phyloP scores from a whole-genome alignment of 257 asterid genomes.

The Hygrophila difformis region DNA sequence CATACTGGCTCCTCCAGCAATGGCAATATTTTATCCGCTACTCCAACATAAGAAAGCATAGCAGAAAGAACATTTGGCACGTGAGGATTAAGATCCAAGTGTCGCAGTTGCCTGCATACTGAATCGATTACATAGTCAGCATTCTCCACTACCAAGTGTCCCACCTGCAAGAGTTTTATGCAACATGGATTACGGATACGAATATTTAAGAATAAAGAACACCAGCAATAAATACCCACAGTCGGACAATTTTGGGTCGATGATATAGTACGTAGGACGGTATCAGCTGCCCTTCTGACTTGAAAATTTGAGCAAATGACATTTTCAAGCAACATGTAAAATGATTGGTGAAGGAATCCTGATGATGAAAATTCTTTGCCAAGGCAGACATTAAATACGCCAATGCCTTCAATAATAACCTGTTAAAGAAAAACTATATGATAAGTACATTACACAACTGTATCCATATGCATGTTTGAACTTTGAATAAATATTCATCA shows the following conservation, averaged over 20 bases:
- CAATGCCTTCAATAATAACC: constrained; percentile 87
- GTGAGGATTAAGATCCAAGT: constrained; percentile 85
- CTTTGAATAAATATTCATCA: constrained; percentile 10
- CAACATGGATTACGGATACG: constrained; percentile 8
- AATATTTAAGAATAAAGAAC: constrained; percentile 15
- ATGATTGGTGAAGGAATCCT: constrained; percentile 93
- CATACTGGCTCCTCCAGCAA: constrained; percentile 94
- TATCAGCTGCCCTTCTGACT: constrained; percentile 71
- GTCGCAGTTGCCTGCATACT: constrained; percentile 81
- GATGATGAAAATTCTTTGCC: constrained; percentile 63
- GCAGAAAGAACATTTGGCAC: constrained; percentile 90
- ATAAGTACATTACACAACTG: constrained; percentile 11
- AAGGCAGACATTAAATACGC: constrained; percentile 64
- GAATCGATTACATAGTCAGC: constrained; percentile 91
- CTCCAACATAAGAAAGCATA: constrained; percentile 80
- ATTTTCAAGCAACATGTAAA: constrained; percentile 83
- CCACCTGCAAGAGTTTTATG: constrained; percentile 66
- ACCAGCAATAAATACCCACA: constrained; percentile 48
- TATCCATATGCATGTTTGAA: background rate
- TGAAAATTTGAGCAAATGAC: constrained; percentile 78
- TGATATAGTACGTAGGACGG: constrained; percentile 60
- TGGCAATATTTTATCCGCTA: constrained; percentile 83
- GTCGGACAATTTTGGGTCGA: constrained; percentile 58
- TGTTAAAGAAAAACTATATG: constrained; percentile 25
- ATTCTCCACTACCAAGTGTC: constrained; percentile 81